These are phyloP conservation scores for Millerozyma miso DNA, from an alignment of 805 yeast species.

Conservation along the genomic window DNA sequence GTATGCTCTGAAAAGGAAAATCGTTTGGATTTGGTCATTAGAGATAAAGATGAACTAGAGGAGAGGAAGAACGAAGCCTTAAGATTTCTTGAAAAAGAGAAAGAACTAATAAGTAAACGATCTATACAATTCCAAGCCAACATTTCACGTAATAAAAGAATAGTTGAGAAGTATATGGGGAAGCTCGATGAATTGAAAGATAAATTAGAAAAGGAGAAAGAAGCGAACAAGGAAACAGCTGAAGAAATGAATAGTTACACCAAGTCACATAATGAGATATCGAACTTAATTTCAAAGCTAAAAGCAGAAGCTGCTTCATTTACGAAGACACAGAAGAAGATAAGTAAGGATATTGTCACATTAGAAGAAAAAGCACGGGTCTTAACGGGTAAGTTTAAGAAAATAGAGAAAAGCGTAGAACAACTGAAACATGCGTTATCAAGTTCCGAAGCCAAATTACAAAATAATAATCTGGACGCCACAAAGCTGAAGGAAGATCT, in stretches of 20 bases:
- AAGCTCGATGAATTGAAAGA: conserved; percentile 36
- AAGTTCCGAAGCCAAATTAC: conserved; percentile 44
- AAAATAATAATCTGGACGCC: conserved; percentile 34
- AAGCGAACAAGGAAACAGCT: conserved; percentile 22
- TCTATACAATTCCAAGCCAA: conserved; percentile 56
- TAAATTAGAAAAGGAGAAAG: conserved; percentile 30
- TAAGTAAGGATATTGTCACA: conserved; percentile 54
- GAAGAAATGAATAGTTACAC: conserved; percentile 25
- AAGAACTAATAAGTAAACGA: conserved; percentile 47
- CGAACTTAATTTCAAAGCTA: conserved; percentile 10
- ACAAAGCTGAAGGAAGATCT: conserved; percentile 31
- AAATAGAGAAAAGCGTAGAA: conserved; percentile 51
- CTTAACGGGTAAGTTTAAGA: conserved; percentile 52
- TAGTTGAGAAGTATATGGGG: conserved; percentile 34
- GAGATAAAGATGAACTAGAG: conserved; percentile 59
- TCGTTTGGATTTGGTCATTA: conserved; percentile 73
- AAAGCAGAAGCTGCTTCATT: conserved; percentile 16
- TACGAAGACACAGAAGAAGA: conserved; percentile 27
- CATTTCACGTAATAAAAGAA: conserved; percentile 35
- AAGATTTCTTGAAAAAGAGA: conserved; percentile 60
- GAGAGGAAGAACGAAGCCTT: conserved; percentile 73
- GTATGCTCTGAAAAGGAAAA: conserved; percentile 76
- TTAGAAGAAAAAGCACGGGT: conserved; percentile 76
- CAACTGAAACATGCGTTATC: conserved; percentile 42
- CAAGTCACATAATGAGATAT: conserved; percentile 25